Conservation (phyloP, 441 rosid genomes). For the Mallotus repandus region DNA sequence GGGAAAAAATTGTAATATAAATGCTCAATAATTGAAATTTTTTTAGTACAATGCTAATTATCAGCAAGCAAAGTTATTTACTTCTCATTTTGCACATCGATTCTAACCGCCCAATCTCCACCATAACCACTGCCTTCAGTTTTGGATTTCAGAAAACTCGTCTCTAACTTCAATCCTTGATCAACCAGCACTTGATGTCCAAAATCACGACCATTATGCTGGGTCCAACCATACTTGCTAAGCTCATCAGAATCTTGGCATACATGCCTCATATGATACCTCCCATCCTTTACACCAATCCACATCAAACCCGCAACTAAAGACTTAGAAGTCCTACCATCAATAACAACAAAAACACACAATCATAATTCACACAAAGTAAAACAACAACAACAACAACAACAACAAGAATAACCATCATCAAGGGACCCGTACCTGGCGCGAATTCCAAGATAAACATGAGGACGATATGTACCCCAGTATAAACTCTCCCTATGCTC, state of each 20-base stretch:
- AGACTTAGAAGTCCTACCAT: constrained; percentile 71
- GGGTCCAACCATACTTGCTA: constrained; percentile 79
- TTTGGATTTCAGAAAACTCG: constrained; percentile 85
- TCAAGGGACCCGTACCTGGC: constrained; percentile 47
- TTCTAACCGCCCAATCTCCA: constrained; percentile 94
- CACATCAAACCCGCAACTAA: constrained; percentile 98
- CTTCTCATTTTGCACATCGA: constrained; percentile 57
- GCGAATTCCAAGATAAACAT: constrained; percentile 89
- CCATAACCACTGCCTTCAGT: constrained; percentile 77
- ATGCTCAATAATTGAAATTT: neutral
- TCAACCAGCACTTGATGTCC: constrained; percentile 81
- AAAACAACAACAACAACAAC: neutral
- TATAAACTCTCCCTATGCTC: constrained; percentile 90
- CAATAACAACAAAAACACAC: neutral
- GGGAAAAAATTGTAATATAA: neutral
- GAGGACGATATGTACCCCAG: constrained; percentile 98
- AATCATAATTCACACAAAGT: neutral
- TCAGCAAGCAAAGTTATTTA: constrained; percentile 30
- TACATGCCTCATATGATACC: constrained; percentile 69
- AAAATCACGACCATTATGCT: constrained; percentile 89
- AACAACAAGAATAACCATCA: neutral
- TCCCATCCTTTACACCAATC: constrained; percentile 82
- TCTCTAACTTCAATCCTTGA: constrained; percentile 64
- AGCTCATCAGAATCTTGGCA: constrained; percentile 89
- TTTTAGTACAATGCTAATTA: neutral